Conservation (phyloP, 495 filamentous ascomycete species). For the Gamarada debralockiae region DNA sequence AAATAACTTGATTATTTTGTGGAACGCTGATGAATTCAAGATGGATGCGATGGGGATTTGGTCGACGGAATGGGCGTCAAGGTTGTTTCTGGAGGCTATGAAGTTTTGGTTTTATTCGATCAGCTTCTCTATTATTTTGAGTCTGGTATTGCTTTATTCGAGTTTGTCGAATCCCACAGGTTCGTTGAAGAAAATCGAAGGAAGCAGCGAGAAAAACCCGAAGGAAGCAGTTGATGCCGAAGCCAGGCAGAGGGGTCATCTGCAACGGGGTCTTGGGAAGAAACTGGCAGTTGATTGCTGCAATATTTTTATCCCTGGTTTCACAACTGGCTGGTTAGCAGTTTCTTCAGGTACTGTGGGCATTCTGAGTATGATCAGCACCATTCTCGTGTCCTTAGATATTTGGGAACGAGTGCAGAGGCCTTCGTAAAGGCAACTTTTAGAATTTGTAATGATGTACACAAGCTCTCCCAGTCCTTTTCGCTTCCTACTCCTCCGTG, state of each 20-base stretch:
- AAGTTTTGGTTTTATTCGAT: constrained; percentile 60
- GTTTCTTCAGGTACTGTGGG: constrained; percentile 41
- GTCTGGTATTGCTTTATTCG: neutral
- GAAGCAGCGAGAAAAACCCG: neutral
- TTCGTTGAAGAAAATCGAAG: neutral
- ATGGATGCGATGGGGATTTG: constrained; percentile 43
- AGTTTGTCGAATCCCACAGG: neutral
- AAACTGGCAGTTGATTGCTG: constrained; percentile 46
- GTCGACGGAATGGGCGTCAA: constrained; percentile 25
- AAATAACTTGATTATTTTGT: too few species aligned
- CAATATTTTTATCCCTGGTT: constrained; percentile 51
- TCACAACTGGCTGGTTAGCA: constrained; percentile 50
- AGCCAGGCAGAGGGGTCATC: neutral
- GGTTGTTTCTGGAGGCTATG: constrained; percentile 45
- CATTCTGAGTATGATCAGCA: constrained; percentile 51
- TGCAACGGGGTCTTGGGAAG: neutral
- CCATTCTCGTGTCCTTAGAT: constrained; percentile 48
- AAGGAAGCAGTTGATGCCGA: neutral
- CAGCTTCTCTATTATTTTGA: neutral
- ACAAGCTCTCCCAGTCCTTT: too few species aligned
- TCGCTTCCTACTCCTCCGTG: constrained; percentile 6
- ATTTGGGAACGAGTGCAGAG: constrained; percentile 48
- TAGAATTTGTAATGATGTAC: too few species aligned
- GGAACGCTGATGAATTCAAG: constrained; percentile 12
- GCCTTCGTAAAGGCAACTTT: too few species aligned